Percentiles rank a stretch among this genome's conserved stretches.
Evolutionary conservation across 306 rosid species (phyloP).

Genomic region (Acacia crassicarpa): DNA sequence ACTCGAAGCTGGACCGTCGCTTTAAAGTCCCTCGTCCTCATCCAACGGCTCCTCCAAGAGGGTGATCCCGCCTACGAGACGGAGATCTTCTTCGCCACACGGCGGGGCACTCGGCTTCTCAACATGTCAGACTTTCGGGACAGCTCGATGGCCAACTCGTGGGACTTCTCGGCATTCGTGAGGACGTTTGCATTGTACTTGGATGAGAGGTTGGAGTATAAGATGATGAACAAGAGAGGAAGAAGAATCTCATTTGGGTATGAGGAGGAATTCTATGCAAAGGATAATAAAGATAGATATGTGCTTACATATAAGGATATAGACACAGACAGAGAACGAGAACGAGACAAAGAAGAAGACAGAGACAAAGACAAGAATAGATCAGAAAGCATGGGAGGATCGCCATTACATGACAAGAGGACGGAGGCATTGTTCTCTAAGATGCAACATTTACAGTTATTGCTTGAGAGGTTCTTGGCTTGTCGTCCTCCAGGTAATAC

Average conservation of each 20-base stretch:
- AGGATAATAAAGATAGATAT: neutral
- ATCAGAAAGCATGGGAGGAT: conserved; percentile 13
- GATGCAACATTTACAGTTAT: conserved; percentile 77
- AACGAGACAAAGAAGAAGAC: neutral
- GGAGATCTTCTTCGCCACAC: conserved; percentile 81
- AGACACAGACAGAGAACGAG: neutral
- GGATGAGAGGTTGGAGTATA: conserved; percentile 77
- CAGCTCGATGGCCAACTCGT: conserved; percentile 12
- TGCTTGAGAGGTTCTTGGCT: conserved; percentile 79
- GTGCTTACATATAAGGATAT: neutral
- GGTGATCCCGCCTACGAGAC: conserved; percentile 84
- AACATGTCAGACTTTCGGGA: conserved; percentile 80
- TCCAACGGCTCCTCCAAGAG: conserved; percentile 67
- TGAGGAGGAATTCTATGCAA: conserved; percentile 53
- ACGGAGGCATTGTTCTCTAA: conserved; percentile 58
- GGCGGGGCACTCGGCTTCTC: conserved; percentile 78
- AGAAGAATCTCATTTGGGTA: conserved; percentile 48
- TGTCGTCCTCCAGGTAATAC: conserved; percentile 81
- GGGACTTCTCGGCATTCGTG: conserved; percentile 79
- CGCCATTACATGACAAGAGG: conserved; percentile 54
- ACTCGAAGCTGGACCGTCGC: conserved; percentile 86
- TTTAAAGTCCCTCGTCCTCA: conserved; percentile 61
- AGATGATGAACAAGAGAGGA: conserved; percentile 75
- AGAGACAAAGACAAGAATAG: neutral
- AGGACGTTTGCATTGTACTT: conserved; percentile 78